These are phyloP conservation scores for Entomophthora muscae DNA, from an alignment of 371 early-diverging fungal species.

Conservation along the genomic window DNA sequence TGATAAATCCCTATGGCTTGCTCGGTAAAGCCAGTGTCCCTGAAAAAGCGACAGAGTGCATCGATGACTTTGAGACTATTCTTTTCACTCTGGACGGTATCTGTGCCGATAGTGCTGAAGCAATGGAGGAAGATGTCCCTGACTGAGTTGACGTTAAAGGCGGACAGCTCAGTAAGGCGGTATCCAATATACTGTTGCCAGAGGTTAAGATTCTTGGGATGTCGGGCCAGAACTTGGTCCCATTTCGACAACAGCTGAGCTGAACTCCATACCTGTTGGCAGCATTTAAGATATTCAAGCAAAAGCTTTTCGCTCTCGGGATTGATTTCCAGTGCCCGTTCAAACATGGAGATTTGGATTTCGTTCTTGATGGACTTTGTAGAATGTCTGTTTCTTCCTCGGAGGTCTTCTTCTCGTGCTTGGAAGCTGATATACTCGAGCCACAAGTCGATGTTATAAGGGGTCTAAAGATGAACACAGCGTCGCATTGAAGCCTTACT, in stretches of 20 bases:
- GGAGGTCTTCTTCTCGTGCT: constrained; percentile 24
- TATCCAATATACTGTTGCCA: constrained; percentile 64
- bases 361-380: constrained; percentile 29
- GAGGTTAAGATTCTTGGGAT: constrained; percentile 26
- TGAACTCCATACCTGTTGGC: constrained; percentile 36
- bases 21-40: constrained; percentile 47
- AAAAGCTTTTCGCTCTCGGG: constrained; percentile 34
- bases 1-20: constrained; percentile 44
- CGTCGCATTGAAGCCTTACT: background rate
- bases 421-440: constrained; percentile 48
- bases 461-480: too few species aligned
- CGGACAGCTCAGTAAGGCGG: constrained; percentile 47
- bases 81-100: constrained; percentile 26
- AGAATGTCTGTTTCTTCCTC: constrained; percentile 11
- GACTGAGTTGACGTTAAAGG: constrained; percentile 42
- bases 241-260: constrained; percentile 41
- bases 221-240: constrained; percentile 35
- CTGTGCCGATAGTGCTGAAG: constrained; percentile 18
- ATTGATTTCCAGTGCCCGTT: constrained; percentile 44
- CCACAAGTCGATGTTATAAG: constrained; percentile 42
- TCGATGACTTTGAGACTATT: constrained; percentile 41
- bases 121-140: constrained; percentile 44
- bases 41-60: constrained; percentile 39
- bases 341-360: constrained; percentile 54
- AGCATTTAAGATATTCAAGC: constrained; percentile 34